These are phyloP conservation scores for Dalbergia cultrata DNA, from an alignment of 306 rosid species.

Conservation along the genomic window DNA sequence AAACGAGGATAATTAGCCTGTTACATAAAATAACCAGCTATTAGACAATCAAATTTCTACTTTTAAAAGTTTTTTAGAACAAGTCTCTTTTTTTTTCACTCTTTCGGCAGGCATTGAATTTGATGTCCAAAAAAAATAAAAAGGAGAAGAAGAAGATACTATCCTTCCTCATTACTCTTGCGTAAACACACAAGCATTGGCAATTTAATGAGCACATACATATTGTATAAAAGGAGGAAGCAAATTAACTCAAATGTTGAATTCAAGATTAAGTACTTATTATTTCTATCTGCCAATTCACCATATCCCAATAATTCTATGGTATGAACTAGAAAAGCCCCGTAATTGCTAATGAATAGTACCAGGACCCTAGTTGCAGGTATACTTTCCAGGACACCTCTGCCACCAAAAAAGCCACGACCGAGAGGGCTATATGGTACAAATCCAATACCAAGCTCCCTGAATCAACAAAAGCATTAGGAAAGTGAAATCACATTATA, in stretches of 20 bases:
- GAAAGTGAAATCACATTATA: not conserved
- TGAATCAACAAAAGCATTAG: constrained; percentile 17
- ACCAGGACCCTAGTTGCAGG: constrained; percentile 54
- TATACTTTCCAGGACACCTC: constrained; percentile 56
- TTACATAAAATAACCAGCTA: constrained; percentile 10
- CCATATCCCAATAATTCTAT: not conserved
- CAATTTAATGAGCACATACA: not conserved
- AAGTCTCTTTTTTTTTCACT: not conserved
- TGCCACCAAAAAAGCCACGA: constrained; percentile 75
- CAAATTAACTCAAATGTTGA: no score
- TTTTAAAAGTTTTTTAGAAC: not conserved
- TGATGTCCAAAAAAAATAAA: not conserved
- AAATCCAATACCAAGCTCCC: constrained; percentile 79
- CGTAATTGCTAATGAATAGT: not conserved
- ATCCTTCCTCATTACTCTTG: not conserved
- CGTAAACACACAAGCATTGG: constrained; percentile 16
- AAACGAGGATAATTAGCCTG: constrained; percentile 52
- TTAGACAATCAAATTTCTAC: not conserved
- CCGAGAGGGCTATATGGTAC: constrained; percentile 80
- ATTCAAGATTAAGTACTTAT: no score
- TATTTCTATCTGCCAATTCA: not conserved
- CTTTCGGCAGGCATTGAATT: not conserved
- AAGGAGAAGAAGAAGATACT: not conserved
- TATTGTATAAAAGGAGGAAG: not conserved
- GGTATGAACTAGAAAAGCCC: not conserved